Conservation (phyloP, 352 stramenopile species). For the Bremia lactucae region DNA sequence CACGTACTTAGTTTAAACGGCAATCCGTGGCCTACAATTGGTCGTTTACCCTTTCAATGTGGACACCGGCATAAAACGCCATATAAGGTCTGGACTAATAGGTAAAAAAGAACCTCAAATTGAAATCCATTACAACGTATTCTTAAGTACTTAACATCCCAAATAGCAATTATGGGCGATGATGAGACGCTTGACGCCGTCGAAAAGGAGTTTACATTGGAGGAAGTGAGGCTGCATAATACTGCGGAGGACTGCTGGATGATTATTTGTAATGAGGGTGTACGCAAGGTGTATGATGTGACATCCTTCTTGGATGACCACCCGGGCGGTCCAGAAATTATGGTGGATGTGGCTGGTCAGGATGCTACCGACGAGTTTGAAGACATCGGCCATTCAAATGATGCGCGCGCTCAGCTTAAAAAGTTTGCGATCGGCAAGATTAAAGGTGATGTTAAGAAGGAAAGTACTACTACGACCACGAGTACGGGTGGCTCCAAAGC, state of each 20-base stretch:
- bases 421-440: constrained; percentile 89
- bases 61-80: too few species aligned
- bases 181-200: too few species aligned
- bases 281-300: constrained; percentile 95
- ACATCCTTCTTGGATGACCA: constrained; percentile 97
- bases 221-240: constrained; percentile 88
- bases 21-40: too few species aligned
- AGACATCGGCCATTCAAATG: constrained; percentile 96
- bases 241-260: constrained; percentile 79
- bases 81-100: too few species aligned
- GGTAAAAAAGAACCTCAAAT: too few species aligned
- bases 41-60: too few species aligned
- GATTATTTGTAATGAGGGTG: constrained; percentile 57
- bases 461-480: constrained; percentile 5
- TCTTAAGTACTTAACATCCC: too few species aligned
- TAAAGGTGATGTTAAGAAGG: constrained; percentile 54
- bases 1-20: too few species aligned
- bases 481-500: constrained; percentile 10
- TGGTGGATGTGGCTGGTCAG: constrained; percentile 90
- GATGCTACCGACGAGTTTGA: constrained; percentile 92
- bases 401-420: constrained; percentile 89
- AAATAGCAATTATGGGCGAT: too few species aligned
- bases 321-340: constrained; percentile 96
- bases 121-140: too few species aligned
- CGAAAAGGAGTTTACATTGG: constrained; percentile 84